A percentile compares a stretch with the other conserved stretches of the same genome.
phyloP scores from a whole-genome alignment of 179 eudicot species.

The Silene vulgaris region DNA sequence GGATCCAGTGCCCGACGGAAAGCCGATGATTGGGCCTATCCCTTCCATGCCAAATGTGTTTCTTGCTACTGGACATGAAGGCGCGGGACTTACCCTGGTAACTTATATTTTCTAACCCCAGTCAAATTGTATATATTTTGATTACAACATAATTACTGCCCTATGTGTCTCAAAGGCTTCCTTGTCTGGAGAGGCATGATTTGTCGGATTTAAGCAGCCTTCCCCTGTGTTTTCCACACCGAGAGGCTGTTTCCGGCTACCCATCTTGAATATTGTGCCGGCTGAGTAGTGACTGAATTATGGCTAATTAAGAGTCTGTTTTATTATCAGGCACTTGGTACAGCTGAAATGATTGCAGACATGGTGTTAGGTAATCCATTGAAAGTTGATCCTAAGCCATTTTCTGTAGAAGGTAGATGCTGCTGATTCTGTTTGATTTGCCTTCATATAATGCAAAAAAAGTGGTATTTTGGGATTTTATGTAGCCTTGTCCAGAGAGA shows the following conservation, averaged over 20 bases:
- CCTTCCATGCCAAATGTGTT: slow-evolving; percentile 56
- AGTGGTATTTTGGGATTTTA: too few species aligned
- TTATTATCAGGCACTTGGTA: slow-evolving; percentile 57
- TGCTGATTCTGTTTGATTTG: not conserved
- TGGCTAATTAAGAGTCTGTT: slow-evolving; percentile 2
- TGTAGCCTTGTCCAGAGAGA: too few species aligned
- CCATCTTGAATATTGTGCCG: not conserved
- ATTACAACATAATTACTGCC: not conserved
- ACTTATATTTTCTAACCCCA: not conserved
- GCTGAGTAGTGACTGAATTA: too few species aligned
- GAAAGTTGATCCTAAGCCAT: slow-evolving; percentile 50
- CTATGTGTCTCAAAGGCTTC: too few species aligned
- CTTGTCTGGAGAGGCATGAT: too few species aligned
- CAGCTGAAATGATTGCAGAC: slow-evolving; percentile 73
- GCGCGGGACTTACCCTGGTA: slow-evolving; percentile 84
- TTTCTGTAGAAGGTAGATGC: slow-evolving; percentile 35
- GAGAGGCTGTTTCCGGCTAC: not conserved
- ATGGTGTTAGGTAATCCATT: slow-evolving; percentile 61
- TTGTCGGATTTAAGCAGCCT: too few species aligned
- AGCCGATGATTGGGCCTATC: slow-evolving; percentile 69
- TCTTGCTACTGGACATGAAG: slow-evolving; percentile 90
- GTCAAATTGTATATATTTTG: not conserved
- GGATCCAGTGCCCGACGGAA: slow-evolving; percentile 80
- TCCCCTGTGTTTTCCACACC: too few species aligned
- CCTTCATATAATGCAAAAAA: not conserved